Percentiles rank a stretch among this genome's conserved stretches.
These are phyloP conservation scores for Rubroboletus satanas DNA, from an alignment of 768 basidiomycete genomes.

Conservation along the genomic window DNA sequence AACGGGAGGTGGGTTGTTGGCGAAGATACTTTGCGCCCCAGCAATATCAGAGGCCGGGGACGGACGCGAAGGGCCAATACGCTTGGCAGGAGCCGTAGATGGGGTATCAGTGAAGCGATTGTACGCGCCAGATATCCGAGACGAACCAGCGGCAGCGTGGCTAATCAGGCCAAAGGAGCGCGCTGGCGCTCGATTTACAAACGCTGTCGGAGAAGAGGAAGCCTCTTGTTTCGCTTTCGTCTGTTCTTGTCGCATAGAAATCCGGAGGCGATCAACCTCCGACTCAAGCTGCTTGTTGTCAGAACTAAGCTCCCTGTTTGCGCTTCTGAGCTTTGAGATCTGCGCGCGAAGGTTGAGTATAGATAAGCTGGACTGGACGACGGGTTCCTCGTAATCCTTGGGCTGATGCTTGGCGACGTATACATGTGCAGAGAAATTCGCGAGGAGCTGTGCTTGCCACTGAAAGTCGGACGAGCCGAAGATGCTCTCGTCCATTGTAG, in stretches of 20 bases:
- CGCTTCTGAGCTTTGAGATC: conserved; percentile 35
- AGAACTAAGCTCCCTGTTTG: conserved; percentile 23
- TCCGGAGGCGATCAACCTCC: conserved; percentile 20
- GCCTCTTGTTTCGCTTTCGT: background rate
- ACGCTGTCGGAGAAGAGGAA: background rate
- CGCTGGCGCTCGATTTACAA: background rate
- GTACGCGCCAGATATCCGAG: background rate
- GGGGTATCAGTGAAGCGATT: background rate
- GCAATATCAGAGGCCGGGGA: background rate
- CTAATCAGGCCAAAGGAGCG: conserved; percentile 7
- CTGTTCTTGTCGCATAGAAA: conserved; percentile 12
- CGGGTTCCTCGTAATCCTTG: conserved; percentile 27
- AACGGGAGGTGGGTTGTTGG: conserved; percentile 24
- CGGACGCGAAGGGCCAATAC: background rate
- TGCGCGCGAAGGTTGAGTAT: conserved; percentile 43
- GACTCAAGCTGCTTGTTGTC: conserved; percentile 28
- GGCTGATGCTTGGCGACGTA: conserved; percentile 36
- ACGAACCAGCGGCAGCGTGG: conserved; percentile 26
- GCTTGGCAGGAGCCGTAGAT: background rate
- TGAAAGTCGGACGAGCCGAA: conserved; percentile 43
- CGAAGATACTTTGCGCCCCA: conserved; percentile 25
- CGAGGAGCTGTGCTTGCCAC: conserved; percentile 65
- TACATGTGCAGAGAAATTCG: conserved; percentile 57
- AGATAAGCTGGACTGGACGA: conserved; percentile 49
- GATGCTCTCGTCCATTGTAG: conserved; percentile 41